Percentiles rank a stretch among this genome's conserved stretches.
Conservation (phyloP, 495 filamentous ascomycete genomes). For the Trichocladium antarcticum region DNA sequence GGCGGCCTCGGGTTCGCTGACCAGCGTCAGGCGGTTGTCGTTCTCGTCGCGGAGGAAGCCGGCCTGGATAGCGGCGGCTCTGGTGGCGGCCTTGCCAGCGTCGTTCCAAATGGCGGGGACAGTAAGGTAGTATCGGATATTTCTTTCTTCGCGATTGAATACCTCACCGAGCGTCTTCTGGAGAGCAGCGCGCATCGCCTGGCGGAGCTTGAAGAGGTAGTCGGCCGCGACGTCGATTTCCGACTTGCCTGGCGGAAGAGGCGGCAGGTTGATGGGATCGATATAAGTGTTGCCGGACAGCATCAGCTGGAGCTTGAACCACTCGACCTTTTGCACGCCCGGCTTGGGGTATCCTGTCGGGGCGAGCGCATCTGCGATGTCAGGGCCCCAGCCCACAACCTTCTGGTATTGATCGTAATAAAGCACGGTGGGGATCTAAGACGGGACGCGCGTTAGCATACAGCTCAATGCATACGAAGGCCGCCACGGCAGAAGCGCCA, state of each 20-base stretch:
- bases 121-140: constrained; percentile 62
- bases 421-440: constrained; percentile 59
- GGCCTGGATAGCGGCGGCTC: constrained; percentile 62
- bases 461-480: not conserved
- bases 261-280: constrained; percentile 66
- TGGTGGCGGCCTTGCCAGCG: constrained; percentile 60
- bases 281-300: constrained; percentile 69
- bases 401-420: constrained; percentile 72
- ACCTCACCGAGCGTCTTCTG: constrained; percentile 70
- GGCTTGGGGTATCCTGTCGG: constrained; percentile 66
- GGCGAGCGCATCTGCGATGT: constrained; percentile 63
- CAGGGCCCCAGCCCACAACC: constrained; percentile 65
- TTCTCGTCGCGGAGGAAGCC: constrained; percentile 66
- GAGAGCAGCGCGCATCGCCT: constrained; percentile 60
- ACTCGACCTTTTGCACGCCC: constrained; percentile 66
- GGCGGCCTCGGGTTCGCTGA: constrained; percentile 62
- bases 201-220: constrained; percentile 65
- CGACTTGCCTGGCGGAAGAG: constrained; percentile 63
- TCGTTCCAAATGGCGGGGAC: constrained; percentile 72
- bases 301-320: constrained; percentile 73
- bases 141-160: constrained; percentile 64
- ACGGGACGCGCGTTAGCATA: not conserved
- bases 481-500: not conserved
- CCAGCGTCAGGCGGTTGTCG: constrained; percentile 59
- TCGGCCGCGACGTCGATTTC: constrained; percentile 68